Evolutionary conservation across 2,329 filamentous ascomycete species (phyloP).

Genomic region (Fusarium sp.): DNA sequence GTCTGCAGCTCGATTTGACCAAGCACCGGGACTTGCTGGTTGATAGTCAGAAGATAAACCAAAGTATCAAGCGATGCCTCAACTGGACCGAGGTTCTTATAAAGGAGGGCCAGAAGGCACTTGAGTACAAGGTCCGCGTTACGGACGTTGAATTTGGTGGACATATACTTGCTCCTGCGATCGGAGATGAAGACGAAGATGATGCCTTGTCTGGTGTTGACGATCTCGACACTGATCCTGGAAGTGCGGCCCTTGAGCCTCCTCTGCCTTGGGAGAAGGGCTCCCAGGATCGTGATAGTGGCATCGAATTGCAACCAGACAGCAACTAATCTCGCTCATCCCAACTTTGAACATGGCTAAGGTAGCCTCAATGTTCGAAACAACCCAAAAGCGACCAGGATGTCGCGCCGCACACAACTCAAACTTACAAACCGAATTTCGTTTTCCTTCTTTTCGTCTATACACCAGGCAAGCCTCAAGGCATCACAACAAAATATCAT

Average conservation of each 20-base stretch:
- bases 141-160: constrained; percentile 87
- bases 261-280: constrained; percentile 53
- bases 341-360: neutral
- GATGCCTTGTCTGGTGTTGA: constrained; percentile 33
- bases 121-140: constrained; percentile 83
- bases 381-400: constrained; percentile 20
- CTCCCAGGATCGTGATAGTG: constrained; percentile 65
- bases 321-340: constrained; percentile 44
- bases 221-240: constrained; percentile 37
- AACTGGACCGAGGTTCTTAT: constrained; percentile 93
- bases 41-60: constrained; percentile 95
- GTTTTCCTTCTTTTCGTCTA: constrained; percentile 15
- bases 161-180: constrained; percentile 75
- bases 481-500: constrained; percentile 29
- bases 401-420: constrained; percentile 21
- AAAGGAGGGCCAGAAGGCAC: constrained; percentile 85
- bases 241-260: constrained; percentile 40
- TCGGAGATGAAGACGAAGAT: constrained; percentile 64
- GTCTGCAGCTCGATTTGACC: constrained; percentile 84
- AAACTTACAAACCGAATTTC: constrained; percentile 13
- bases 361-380: constrained; percentile 1
- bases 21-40: constrained; percentile 90
- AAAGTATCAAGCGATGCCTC: constrained; percentile 89
- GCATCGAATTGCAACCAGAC: constrained; percentile 62
- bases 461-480: constrained; percentile 37